A percentile compares a stretch with the other conserved stretches of the same genome.
phyloP scores from a whole-genome alignment of 2,329 filamentous ascomycete genomes.

The Xylariaceae sp. region DNA sequence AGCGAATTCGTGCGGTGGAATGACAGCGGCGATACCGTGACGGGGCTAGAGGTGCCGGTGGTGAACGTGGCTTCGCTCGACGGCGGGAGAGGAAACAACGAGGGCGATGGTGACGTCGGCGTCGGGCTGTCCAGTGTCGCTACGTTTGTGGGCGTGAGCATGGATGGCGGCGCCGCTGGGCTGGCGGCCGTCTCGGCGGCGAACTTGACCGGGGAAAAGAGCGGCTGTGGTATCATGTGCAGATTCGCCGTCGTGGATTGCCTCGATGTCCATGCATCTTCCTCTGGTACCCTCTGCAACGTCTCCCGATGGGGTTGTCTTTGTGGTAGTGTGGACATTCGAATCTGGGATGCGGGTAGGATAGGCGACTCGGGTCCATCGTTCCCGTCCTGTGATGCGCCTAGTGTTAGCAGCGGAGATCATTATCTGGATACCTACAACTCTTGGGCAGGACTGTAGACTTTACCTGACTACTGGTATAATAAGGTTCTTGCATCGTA shows the following conservation, averaged over 20 bases:
- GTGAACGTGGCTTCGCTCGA: background rate
- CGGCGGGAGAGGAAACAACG: conserved; percentile 17
- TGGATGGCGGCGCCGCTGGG: background rate
- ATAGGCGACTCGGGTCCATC: conserved; percentile 18
- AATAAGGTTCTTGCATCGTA: no score
- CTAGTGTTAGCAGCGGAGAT: background rate
- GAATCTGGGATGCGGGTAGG: conserved; percentile 7
- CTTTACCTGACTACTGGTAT: no score
- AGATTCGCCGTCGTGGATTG: conserved; percentile 4
- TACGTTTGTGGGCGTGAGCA: background rate
- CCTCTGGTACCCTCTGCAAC: background rate
- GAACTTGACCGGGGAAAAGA: conserved; percentile 12
- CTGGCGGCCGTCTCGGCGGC: background rate
- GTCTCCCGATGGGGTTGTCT: background rate
- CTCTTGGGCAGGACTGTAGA: no score
- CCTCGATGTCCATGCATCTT: conserved; percentile 13
- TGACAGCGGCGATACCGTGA: conserved; percentile 1
- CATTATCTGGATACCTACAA: no score
- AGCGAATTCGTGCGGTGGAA: conserved; percentile 8
- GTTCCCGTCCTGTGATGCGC: conserved; percentile 8
- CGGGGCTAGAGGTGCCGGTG: background rate
- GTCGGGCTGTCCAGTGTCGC: conserved; percentile 1
- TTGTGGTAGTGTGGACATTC: conserved; percentile 2
- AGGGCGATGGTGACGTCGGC: conserved; percentile 16
- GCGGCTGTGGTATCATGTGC: conserved; percentile 12